Base-by-base conservation (phyloP, 2,329 filamentous ascomycete genomes). In the Fusarium sterilihyphosum region DNA sequence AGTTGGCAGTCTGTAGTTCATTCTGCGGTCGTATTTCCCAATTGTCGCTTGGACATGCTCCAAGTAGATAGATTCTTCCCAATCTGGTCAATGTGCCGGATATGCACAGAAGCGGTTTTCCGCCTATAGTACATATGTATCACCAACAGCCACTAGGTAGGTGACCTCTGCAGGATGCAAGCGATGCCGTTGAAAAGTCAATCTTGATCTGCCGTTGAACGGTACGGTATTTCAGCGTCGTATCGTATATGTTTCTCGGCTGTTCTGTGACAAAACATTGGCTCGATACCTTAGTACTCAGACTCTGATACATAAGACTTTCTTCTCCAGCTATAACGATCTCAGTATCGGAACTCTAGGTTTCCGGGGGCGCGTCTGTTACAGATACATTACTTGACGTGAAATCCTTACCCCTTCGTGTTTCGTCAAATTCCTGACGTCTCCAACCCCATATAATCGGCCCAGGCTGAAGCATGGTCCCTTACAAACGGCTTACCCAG, bases 401-500 rank as follows among this genome's bases (percentile, higher is more conserved):
- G 59, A 69, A 61, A 35, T 31, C 40, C 58, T 54, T 64, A 31
- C 49, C 46, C 54, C 29, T 49, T 65, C 57, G 53, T 65, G 73
- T 74, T 74, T 75, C 72, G 69, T 67, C 49, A 43, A 40, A 52
- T 73, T 70, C 61, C 65, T 53, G 69, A 63, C 58, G 60, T 75
- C 59, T 67, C 59, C 58, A 50, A 58, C 65, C 69, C 73, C 72
- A 64, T 74, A 73, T 67, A 43, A 72, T 63, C 50, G 49, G 35
- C 64, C 62, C 71, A 61, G 50, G 62, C 59, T 53, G 56, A 71
- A 56, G 69, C 72, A 65, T 58, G 40, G 41, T 24, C 64, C 60
- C 71, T 46, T 71, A 43, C 38, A 41, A 57, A 60, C 61, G 46
- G 68, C 71, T 37, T 52, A 50, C 40, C 56, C 38, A 44, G 13